Percentiles rank a stretch among this genome's conserved stretches.
Conservation (phyloP, 768 basidiomycete genomes). For the Trametes villosa region DNA sequence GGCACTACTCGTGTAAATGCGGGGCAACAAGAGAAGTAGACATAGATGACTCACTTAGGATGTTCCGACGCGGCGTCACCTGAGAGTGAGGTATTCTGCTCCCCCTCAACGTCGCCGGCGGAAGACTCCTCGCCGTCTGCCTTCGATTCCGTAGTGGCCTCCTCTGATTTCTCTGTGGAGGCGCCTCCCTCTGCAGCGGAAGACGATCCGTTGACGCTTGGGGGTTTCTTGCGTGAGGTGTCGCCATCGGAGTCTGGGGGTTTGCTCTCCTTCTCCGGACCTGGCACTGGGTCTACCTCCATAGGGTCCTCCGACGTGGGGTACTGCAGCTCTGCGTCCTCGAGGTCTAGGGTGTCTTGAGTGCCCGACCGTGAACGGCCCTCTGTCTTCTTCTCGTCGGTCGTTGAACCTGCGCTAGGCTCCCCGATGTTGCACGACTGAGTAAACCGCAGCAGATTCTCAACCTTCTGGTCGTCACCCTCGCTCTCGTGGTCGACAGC, state of each 20-base stretch:
- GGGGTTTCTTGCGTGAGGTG: neutral
- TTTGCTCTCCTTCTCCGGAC: neutral
- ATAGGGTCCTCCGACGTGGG: slow-evolving; percentile 22
- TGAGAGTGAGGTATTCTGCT: neutral
- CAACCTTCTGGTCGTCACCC: slow-evolving; percentile 26
- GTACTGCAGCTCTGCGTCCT: slow-evolving; percentile 21
- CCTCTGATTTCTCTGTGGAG: neutral
- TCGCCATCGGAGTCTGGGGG: slow-evolving; percentile 10
- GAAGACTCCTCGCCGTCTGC: too few species aligned
- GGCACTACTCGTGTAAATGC: slow-evolving; percentile 48
- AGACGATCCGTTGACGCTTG: neutral
- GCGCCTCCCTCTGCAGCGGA: neutral
- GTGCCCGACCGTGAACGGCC: slow-evolving; percentile 1
- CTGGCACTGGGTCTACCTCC: slow-evolving; percentile 20
- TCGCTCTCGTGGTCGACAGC: slow-evolving; percentile 18
- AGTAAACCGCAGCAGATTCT: slow-evolving; percentile 13
- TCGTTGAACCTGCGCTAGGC: neutral
- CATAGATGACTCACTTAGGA: neutral
- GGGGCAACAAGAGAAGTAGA: neutral
- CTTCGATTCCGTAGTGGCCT: neutral
- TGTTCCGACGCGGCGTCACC: neutral
- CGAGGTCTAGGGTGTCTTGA: neutral
- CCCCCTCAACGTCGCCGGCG: neutral
- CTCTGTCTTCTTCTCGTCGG: neutral
- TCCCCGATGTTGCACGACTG: slow-evolving; percentile 19